Conservation (phyloP, 106 monocot species). For the Triglochin maritima region DNA sequence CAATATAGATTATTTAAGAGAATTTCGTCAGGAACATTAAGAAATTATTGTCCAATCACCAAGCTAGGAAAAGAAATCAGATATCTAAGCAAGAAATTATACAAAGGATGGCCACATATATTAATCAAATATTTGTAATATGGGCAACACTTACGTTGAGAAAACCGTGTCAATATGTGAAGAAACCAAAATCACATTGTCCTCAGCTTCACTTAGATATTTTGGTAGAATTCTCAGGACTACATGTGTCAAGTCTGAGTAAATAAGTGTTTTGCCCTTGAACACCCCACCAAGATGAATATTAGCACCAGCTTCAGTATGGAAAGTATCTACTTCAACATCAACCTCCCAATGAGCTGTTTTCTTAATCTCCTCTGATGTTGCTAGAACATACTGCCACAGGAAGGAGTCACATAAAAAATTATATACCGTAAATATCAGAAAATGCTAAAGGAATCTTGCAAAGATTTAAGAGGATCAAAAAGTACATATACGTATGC, state of each 20-base stretch:
- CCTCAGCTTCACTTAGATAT: conserved; percentile 74
- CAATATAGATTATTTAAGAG: too few species aligned
- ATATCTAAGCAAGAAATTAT: not conserved
- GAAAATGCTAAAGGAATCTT: not conserved
- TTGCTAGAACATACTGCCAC: conserved; percentile 74
- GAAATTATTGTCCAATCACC: too few species aligned
- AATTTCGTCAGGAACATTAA: too few species aligned
- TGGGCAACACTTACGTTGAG: conserved; percentile 51
- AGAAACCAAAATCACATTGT: conserved; percentile 72
- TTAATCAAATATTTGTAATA: too few species aligned
- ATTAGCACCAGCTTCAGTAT: conserved; percentile 57
- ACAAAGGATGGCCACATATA: too few species aligned
- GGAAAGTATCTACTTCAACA: conserved; percentile 82
- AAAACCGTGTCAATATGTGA: conserved; percentile 98
- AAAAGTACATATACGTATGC: not conserved
- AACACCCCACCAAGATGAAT: conserved; percentile 56
- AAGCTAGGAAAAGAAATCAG: too few species aligned
- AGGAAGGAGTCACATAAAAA: conserved; percentile 17
- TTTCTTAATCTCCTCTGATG: conserved; percentile 67
- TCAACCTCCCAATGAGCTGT: conserved; percentile 98
- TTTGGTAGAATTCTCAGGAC: conserved; percentile 84
- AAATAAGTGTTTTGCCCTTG: conserved; percentile 82
- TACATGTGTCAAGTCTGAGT: conserved; percentile 93
- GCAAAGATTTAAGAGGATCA: not conserved
- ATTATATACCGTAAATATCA: not conserved